Percentiles rank a stretch among this genome's conserved stretches.
phyloP scores from a whole-genome alignment of 1,139 yeast species.

The Pichia sp. region DNA sequence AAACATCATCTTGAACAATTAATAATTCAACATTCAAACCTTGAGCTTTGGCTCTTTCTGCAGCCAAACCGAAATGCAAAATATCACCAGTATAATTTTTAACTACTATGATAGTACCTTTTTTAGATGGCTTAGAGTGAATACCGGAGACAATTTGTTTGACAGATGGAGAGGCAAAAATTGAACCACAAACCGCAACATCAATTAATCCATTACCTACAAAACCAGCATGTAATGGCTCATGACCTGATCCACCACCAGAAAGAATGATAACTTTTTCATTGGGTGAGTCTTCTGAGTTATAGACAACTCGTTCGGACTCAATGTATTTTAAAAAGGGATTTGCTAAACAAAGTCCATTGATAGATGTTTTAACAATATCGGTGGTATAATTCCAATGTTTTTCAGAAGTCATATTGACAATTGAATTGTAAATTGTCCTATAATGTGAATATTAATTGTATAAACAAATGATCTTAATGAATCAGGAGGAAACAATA shows the following conservation, averaged over 20 bases:
- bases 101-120: slow-evolving; percentile 70
- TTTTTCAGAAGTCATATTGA: slow-evolving; percentile 31
- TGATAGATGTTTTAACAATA: slow-evolving; percentile 56
- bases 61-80: slow-evolving; percentile 85
- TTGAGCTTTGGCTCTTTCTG: slow-evolving; percentile 75
- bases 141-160: slow-evolving; percentile 75
- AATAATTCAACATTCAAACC: slow-evolving; percentile 69
- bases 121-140: slow-evolving; percentile 46
- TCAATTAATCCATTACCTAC: slow-evolving; percentile 78
- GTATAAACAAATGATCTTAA: background rate
- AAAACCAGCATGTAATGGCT: slow-evolving; percentile 87
- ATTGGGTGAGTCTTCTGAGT: slow-evolving; percentile 31
- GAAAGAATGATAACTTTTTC: slow-evolving; percentile 65
- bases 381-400: slow-evolving; percentile 56
- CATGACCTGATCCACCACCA: slow-evolving; percentile 97
- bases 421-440: too few relatives aligned
- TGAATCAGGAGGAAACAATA: background rate
- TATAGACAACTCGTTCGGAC: slow-evolving; percentile 62
- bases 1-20: slow-evolving; percentile 84
- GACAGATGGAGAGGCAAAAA: slow-evolving; percentile 90
- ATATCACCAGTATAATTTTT: slow-evolving; percentile 95
- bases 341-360: slow-evolving; percentile 63
- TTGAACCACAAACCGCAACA: slow-evolving; percentile 84
- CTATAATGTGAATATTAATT: too few relatives aligned
- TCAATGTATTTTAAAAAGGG: slow-evolving; percentile 61